These are phyloP conservation scores for Harringtonia aguacate DNA, from an alignment of 2,329 filamentous ascomycete genomes.

Conservation along the genomic window DNA sequence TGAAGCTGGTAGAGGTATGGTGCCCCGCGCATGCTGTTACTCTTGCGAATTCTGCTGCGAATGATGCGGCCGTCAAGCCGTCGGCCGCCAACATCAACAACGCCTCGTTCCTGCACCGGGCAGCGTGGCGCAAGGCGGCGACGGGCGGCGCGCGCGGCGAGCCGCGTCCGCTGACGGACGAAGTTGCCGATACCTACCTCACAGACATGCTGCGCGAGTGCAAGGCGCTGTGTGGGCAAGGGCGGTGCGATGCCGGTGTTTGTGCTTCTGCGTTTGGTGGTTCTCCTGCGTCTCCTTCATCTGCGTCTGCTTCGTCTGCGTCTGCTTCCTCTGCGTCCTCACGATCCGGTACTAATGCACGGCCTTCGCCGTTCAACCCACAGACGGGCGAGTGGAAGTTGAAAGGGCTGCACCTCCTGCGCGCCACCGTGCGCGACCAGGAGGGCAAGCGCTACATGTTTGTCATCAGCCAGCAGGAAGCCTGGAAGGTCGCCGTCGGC, in stretches of 20 bases:
- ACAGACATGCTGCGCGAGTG: constrained; percentile 52
- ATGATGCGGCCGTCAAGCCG: constrained; percentile 21
- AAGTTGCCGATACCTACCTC: constrained; percentile 57
- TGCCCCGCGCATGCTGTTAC: constrained; percentile 55
- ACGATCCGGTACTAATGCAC: constrained; percentile 26
- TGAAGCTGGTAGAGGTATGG: constrained; percentile 87
- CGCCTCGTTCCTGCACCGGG: constrained; percentile 34
- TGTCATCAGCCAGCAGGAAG: constrained; percentile 52
- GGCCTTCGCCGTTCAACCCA: constrained; percentile 15
- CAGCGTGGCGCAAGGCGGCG: constrained; percentile 30
- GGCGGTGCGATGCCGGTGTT: constrained; percentile 32
- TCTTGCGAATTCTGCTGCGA: constrained; percentile 27
- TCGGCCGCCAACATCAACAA: constrained; percentile 28
- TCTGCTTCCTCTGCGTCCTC: constrained; percentile 12
- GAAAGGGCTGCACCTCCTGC: constrained; percentile 49
- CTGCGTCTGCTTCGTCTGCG: constrained; percentile 8
- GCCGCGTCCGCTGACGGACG: constrained; percentile 43
- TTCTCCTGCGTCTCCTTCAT: constrained; percentile 10
- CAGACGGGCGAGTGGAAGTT: constrained; percentile 41
- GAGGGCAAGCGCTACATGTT: constrained; percentile 58
- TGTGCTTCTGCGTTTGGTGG: constrained; percentile 16
- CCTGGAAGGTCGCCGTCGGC: constrained; percentile 56
- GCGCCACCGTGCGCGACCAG: constrained; percentile 54
- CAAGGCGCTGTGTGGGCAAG: constrained; percentile 51
- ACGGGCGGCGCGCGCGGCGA: constrained; percentile 35